These are phyloP conservation scores for Pisolithus tinctorius DNA, from an alignment of 768 basidiomycete genomes.

Conservation along the genomic window DNA sequence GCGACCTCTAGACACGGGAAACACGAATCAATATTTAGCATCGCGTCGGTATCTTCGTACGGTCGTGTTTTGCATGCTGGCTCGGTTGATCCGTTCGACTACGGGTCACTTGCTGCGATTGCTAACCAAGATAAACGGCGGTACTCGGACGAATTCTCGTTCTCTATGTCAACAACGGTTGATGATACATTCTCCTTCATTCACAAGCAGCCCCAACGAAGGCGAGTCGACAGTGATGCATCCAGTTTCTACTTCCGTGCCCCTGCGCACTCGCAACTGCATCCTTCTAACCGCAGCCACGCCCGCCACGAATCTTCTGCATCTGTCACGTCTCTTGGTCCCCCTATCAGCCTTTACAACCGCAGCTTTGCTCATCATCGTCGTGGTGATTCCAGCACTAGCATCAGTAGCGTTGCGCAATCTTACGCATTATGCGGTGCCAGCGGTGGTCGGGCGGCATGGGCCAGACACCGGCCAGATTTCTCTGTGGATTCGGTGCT, in stretches of 20 bases:
- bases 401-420: constrained; percentile 50
- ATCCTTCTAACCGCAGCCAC: constrained; percentile 42
- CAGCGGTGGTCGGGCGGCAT: constrained; percentile 48
- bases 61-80: constrained; percentile 62
- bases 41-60: constrained; percentile 76
- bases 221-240: constrained; percentile 65
- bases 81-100: constrained; percentile 67
- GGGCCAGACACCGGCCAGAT: constrained; percentile 53
- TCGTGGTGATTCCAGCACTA: constrained; percentile 53
- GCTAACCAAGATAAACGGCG: constrained; percentile 50
- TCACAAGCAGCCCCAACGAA: constrained; percentile 31
- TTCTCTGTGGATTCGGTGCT: constrained; percentile 57
- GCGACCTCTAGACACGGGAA: constrained; percentile 35
- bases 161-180: constrained; percentile 44
- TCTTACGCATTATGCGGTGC: constrained; percentile 51
- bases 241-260: constrained; percentile 68
- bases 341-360: constrained; percentile 70
- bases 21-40: constrained; percentile 61
- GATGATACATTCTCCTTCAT: constrained; percentile 75
- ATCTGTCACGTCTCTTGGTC: constrained; percentile 47
- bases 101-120: constrained; percentile 31
- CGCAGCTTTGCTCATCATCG: constrained; percentile 50
- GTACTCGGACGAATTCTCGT: constrained; percentile 51
- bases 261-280: constrained; percentile 20
- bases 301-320: constrained; percentile 57